Evolutionary conservation across 73 alveolate genomes (phyloP).

Genomic region (Stentor coeruleus): DNA sequence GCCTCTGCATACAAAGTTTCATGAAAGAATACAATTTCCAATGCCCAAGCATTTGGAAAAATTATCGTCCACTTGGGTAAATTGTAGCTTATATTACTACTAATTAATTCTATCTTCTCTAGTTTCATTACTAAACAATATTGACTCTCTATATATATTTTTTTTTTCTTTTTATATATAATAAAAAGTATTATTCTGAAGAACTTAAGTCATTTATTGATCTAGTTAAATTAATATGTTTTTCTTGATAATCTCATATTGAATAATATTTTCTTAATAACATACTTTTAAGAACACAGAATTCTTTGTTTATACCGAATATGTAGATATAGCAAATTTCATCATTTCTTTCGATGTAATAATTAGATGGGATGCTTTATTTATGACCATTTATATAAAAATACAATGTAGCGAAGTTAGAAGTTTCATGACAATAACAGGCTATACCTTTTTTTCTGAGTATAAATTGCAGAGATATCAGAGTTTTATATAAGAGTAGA

Average conservation of each 20-base stretch:
- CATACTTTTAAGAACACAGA: neutral
- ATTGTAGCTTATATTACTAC: too few relatives aligned
- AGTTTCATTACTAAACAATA: too few relatives aligned
- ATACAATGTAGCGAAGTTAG: neutral
- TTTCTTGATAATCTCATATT: neutral
- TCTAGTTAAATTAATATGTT: neutral
- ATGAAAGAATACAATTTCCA: conserved; percentile 42
- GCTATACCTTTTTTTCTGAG: neutral
- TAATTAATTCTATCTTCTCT: too few relatives aligned
- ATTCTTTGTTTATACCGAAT: neutral
- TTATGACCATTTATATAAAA: neutral
- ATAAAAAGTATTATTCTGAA: neutral
- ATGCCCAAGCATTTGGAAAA: conserved; percentile 82
- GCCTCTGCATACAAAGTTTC: conserved; percentile 29
- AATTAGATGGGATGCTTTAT: neutral
- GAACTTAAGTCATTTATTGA: neutral
- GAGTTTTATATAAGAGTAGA: neutral
- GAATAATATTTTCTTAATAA: conserved; percentile 9
- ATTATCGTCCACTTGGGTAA: conserved; percentile 71
- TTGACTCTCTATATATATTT: neutral
- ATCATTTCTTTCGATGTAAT: neutral
- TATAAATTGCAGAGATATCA: neutral
- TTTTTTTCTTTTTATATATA: neutral
- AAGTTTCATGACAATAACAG: neutral
- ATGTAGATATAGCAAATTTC: neutral